A percentile compares a stretch with the other conserved stretches of the same genome.
Evolutionary conservation across 768 basidiomycete genomes (phyloP).

Genomic region (Epithele typhae): DNA sequence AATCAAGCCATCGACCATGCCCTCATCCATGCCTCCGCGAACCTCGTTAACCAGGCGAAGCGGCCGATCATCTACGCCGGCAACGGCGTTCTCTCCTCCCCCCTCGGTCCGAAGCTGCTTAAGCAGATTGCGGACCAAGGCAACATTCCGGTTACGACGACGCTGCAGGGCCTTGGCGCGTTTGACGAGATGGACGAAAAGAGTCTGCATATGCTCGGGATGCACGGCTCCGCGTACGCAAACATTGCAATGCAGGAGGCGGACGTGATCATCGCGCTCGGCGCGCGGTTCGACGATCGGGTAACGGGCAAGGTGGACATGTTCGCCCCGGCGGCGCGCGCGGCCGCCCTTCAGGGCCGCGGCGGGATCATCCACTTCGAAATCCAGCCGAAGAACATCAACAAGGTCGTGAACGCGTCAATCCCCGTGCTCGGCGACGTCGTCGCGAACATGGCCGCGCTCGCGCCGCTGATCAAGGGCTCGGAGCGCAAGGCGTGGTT

Average conservation of each 20-base stretch:
- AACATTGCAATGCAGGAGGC: conserved; percentile 98
- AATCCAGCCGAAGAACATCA: conserved; percentile 97
- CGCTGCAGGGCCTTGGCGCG: conserved; percentile 91
- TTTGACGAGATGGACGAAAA: conserved; percentile 88
- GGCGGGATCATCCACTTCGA: conserved; percentile 99
- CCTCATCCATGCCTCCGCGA: conserved; percentile 79
- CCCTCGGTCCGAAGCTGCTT: conserved; percentile 79
- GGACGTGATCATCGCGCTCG: conserved; percentile 96
- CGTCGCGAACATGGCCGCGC: conserved; percentile 68
- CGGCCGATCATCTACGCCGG: conserved; percentile 92
- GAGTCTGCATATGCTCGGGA: conserved; percentile 95
- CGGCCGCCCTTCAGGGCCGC: conserved; percentile 78
- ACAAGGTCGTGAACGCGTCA: conserved; percentile 95
- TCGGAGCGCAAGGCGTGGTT: conserved; percentile 79
- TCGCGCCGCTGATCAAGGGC: conserved; percentile 74
- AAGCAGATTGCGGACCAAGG: conserved; percentile 73
- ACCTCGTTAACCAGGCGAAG: conserved; percentile 88
- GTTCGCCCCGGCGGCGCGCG: conserved; percentile 88
- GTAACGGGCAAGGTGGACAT: conserved; percentile 87
- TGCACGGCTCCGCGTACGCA: conserved; percentile 97
- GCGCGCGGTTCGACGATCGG: conserved; percentile 96
- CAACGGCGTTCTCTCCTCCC: conserved; percentile 80
- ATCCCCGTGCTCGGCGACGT: conserved; percentile 96
- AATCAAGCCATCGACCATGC: conserved; percentile 56
- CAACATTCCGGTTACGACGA: conserved; percentile 97